These are phyloP conservation scores for Alternaria gansuensis DNA, from an alignment of 2,329 filamentous ascomycete species.

Conservation along the genomic window DNA sequence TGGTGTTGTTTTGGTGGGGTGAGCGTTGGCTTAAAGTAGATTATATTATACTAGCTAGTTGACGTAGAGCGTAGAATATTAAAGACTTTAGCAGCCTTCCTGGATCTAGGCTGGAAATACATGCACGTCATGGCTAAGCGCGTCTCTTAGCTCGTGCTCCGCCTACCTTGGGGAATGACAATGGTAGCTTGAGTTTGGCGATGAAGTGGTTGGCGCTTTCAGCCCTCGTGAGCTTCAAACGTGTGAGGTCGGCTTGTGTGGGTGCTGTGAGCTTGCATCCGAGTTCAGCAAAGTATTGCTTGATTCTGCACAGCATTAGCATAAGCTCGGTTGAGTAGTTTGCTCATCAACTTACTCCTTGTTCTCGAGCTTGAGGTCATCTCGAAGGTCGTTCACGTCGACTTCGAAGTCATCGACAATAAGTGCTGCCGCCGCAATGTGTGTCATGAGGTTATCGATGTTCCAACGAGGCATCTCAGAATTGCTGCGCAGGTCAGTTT, in stretches of 20 bases:
- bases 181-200: slow-evolving; percentile 77
- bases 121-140: neutral
- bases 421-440: slow-evolving; percentile 75
- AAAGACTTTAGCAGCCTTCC: neutral
- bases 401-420: slow-evolving; percentile 78
- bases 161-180: slow-evolving; percentile 77
- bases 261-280: slow-evolving; percentile 68
- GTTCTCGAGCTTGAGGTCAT: slow-evolving; percentile 76
- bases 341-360: slow-evolving; percentile 59
- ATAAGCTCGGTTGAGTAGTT: neutral
- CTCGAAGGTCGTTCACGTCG: slow-evolving; percentile 72
- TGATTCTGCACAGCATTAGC: slow-evolving; percentile 57
- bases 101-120: slow-evolving; percentile 11
- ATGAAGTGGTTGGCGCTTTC: slow-evolving; percentile 68
- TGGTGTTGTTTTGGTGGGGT: no score
- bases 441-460: slow-evolving; percentile 74
- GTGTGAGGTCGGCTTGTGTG: slow-evolving; percentile 59
- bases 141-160: slow-evolving; percentile 32
- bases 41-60: no score
- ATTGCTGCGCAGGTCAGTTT: slow-evolving; percentile 32
- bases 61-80: no score
- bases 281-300: slow-evolving; percentile 77
- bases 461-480: slow-evolving; percentile 74
- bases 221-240: slow-evolving; percentile 67
- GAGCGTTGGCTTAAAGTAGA: no score